Percentiles rank a stretch among this genome's conserved stretches.
Evolutionary conservation across 305 asterid genomes (phyloP).

Genomic region (Fraxinus platypoda): DNA sequence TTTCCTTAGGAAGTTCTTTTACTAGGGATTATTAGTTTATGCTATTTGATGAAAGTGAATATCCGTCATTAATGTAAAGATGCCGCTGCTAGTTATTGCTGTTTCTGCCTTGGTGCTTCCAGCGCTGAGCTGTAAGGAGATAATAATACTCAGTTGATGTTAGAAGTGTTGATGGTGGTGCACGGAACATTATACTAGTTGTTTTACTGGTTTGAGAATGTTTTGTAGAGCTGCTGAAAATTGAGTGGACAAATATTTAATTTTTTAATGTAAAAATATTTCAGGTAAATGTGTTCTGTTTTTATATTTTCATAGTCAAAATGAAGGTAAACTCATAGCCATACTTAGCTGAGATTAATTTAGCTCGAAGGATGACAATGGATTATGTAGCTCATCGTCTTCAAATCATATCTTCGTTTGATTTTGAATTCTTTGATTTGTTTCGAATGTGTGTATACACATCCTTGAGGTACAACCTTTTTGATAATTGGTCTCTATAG

Average conservation of each 20-base stretch:
- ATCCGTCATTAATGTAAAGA: not conserved
- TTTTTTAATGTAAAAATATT: not conserved
- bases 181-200: not conserved
- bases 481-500: not conserved
- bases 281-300: not conserved
- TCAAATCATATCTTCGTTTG: not conserved
- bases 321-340: not conserved
- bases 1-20: not conserved
- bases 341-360: not conserved
- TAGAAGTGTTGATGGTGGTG: not conserved
- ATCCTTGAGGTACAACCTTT: not conserved
- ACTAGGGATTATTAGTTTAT: not conserved
- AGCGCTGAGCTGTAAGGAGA: not conserved
- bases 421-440: not conserved
- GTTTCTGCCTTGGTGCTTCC: not conserved
- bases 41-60: not conserved
- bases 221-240: not conserved
- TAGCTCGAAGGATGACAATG: not conserved
- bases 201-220: not conserved
- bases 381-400: not conserved
- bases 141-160: not conserved
- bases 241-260: not conserved
- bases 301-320: not conserved
- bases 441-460: not conserved
- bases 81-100: not conserved